Evolutionary conservation across 129 eudicot genomes (phyloP), one percentile per base, ranked within the genome.

Genomic region (Chrysanthemum lavandulifolium): DNA sequence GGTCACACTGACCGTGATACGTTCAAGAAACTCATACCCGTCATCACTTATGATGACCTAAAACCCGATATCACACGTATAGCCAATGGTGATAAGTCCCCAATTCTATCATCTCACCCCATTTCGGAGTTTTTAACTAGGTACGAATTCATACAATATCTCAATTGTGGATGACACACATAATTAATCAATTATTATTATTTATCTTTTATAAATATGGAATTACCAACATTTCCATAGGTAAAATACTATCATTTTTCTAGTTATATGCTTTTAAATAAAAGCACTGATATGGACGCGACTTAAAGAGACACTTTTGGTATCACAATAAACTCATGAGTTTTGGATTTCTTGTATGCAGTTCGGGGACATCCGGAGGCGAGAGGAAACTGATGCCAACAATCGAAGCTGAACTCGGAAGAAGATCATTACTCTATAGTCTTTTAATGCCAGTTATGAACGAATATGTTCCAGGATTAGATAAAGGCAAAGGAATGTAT

Each of bases 351-450:
- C 25, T 36, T 11, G 18, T 64, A 13, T 68, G 75, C 79, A 89
- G 92, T 25, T 89, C 96, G 45, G 96, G 96, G 67, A 89, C 96
- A 52, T 89, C 96, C 2, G 92, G n/a, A 49, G 96, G 96, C 14
- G 96, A 89, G 69, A 89, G 96, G 49, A 89, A 89, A 64, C 61
- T 89, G 76, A 86, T 86, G 89, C 96, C 96, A 0, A 84, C 96
- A 2, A 89, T 82, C 10, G 90, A 84, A 64, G 92, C 86, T 33
- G 96, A 89, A 65, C 78, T 86, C 5, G 86, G 76, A 47, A 78
- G 92, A 81, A 84, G 92, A 48, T 84, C 90, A 55, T 67, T 80
- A 73, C 72, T 89, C 11, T 84, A 82, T 58, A 84, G 96, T 49
- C 90, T 89, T 48, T 49, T 84, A 55, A 86, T 84, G 92, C 88